Evolutionary conservation across 2,329 filamentous ascomycete species (phyloP), one percentile per base, ranked within the genome.

Genomic region (Furcasterigmium sp.): DNA sequence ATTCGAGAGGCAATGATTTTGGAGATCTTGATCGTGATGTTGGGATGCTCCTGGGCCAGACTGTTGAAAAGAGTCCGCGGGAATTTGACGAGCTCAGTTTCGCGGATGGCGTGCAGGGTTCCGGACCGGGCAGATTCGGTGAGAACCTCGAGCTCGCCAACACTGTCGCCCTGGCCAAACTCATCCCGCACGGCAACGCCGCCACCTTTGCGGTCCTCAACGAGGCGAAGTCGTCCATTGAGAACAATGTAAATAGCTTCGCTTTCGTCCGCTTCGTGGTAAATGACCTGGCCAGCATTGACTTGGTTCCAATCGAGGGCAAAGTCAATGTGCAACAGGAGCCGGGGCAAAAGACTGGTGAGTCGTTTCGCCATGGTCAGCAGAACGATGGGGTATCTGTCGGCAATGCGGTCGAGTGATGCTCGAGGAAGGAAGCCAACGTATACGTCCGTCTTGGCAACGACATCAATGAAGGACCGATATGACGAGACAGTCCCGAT

Each of bases 231-330:
- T 14, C 93, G 86, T 9, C 93, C 93, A 53, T 98, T 98, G 14
- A 98, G 76, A 2, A 98, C 93, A 48, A 98, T 91, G 56, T 97
- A 98, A 32, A 98, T 98, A 2, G 94, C 91, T 62, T 98, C 93
- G 56, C 93, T 98, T 52, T 97, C 93, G 52, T 98, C 91, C 3
- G 84, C 84, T 62, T 95, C 87, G 52, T 95, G 88, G 60, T 94
- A 95, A 28, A 98, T 87, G 9, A 96, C 87, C 59, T 98, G 90
- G 0, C 93, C 91, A 4, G 93, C 89, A 63, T 89, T 90, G 48
- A 98, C 90, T 59, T 98, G 94, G 3, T 96, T 84, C 93, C 94
- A 98, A 68, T 98, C 94, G 15, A 98, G 73, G 4, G 93, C 93
- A 66, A 98, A 98, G 63, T 98, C 93, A 50, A 98, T 97, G 57